phyloP scores from a whole-genome alignment of 805 yeast species.

The Starmera caribaea region DNA sequence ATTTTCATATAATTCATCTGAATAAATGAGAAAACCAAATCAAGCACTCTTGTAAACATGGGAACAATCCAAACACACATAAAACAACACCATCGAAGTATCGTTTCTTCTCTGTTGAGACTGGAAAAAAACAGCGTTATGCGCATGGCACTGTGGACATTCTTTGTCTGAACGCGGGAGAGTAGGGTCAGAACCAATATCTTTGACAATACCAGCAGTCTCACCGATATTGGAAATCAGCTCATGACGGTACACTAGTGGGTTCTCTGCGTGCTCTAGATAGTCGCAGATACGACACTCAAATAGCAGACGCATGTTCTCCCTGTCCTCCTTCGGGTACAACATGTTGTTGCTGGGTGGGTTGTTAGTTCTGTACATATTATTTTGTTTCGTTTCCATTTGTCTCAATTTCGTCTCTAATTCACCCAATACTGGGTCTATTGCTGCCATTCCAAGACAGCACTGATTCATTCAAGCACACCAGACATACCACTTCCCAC shows the following conservation, averaged over 20 bases:
- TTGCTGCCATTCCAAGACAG: no score
- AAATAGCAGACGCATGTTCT: constrained; percentile 56
- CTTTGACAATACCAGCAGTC: constrained; percentile 95
- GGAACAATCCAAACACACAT: constrained; percentile 83
- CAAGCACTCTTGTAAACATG: constrained; percentile 38
- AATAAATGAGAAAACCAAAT: no score
- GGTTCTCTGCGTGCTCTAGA: constrained; percentile 82
- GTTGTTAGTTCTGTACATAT: not conserved
- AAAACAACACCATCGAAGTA: constrained; percentile 89
- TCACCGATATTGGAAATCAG: constrained; percentile 86
- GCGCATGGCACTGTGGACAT: constrained; percentile 82
- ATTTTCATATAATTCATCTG: no score
- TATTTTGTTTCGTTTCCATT: no score
- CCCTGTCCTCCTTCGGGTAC: constrained; percentile 93
- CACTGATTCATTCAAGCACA: no score
- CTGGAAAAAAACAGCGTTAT: constrained; percentile 94
- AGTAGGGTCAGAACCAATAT: constrained; percentile 95
- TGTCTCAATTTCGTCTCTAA: no score
- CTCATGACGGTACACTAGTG: constrained; percentile 88
- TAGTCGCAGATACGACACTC: constrained; percentile 94
- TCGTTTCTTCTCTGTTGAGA: constrained; percentile 92
- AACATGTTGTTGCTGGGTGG: constrained; percentile 81
- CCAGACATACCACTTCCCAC: constrained; percentile 62
- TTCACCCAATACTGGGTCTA: no score
- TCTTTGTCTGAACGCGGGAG: constrained; percentile 91